These are phyloP conservation scores for Lasiodiplodia theobromae DNA, from an alignment of 2,329 filamentous ascomycete genomes.

Conservation along the genomic window DNA sequence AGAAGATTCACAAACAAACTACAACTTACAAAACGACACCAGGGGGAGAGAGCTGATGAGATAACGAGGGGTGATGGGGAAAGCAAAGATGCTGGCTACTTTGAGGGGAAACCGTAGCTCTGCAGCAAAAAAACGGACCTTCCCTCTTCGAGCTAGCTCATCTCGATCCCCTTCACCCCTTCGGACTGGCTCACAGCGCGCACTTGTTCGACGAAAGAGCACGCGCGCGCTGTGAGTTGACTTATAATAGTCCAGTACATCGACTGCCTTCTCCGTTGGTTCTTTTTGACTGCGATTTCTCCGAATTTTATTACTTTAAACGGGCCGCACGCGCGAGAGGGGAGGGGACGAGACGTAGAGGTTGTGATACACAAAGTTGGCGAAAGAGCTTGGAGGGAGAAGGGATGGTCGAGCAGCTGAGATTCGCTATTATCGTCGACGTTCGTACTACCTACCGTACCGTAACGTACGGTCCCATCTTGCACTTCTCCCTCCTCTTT, in stretches of 20 bases:
- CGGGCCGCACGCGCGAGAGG: neutral
- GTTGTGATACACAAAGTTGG: too few relatives aligned
- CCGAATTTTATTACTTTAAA: neutral
- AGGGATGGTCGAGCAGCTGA: too few relatives aligned
- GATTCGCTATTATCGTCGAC: too few relatives aligned
- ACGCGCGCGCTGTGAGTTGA: too few relatives aligned
- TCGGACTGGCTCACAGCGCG: neutral
- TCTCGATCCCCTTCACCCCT: neutral
- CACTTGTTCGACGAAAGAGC: too few relatives aligned
- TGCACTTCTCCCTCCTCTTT: too few relatives aligned
- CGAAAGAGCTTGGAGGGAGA: too few relatives aligned
- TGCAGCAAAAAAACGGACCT: neutral
- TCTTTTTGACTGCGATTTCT: neutral
- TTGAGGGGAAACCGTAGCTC: neutral
- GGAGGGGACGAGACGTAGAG: neutral
- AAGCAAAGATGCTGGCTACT: neutral
- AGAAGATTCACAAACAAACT: neutral
- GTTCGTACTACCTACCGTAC: too few relatives aligned
- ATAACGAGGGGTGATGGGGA: neutral
- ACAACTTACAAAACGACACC: neutral
- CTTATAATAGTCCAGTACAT: neutral
- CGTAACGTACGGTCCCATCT: too few relatives aligned
- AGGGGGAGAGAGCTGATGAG: neutral
- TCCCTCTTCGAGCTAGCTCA: conserved; percentile 8
- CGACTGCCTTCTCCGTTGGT: neutral